Conservation (phyloP, 352 stramenopile species). For the Pythium grandisporangium region DNA sequence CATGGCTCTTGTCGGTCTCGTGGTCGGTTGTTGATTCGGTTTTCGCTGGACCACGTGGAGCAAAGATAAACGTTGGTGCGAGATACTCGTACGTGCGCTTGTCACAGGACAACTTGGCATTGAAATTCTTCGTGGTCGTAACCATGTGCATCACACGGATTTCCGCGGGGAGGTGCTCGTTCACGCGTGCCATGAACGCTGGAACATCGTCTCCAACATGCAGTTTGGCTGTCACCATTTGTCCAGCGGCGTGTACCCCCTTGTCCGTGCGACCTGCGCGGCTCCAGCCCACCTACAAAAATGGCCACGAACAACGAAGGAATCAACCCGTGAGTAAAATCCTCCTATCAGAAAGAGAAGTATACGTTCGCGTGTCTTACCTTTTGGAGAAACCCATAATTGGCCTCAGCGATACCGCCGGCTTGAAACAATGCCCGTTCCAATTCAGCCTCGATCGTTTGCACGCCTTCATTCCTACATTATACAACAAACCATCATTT, state of each 20-base stretch:
- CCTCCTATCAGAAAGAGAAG: neutral
- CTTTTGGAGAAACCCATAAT: slow-evolving; percentile 88
- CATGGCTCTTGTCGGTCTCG: slow-evolving; percentile 2
- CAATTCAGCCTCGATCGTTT: slow-evolving; percentile 87
- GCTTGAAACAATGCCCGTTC: slow-evolving; percentile 83
- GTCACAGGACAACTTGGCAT: slow-evolving; percentile 85
- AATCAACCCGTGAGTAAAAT: no score
- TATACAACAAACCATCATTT: neutral
- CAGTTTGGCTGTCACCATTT: slow-evolving; percentile 81
- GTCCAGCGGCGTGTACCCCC: slow-evolving; percentile 81
- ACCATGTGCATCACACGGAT: slow-evolving; percentile 82
- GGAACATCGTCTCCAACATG: slow-evolving; percentile 67
- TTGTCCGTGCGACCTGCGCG: slow-evolving; percentile 87
- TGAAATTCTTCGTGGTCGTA: slow-evolving; percentile 87
- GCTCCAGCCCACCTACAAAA: slow-evolving; percentile 87
- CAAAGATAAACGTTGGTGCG: slow-evolving; percentile 85
- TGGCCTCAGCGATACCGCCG: slow-evolving; percentile 78
- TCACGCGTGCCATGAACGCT: slow-evolving; percentile 63
- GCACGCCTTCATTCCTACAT: slow-evolving; percentile 74
- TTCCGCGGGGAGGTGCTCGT: slow-evolving; percentile 56
- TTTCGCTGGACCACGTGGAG: slow-evolving; percentile 12
- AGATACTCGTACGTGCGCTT: slow-evolving; percentile 89
- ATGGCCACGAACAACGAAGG: no score
- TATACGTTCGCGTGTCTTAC: no score
- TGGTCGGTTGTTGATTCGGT: neutral